phyloP scores from a whole-genome alignment of 192 early-diverging fungal species.

The Dissophora globulifera region DNA sequence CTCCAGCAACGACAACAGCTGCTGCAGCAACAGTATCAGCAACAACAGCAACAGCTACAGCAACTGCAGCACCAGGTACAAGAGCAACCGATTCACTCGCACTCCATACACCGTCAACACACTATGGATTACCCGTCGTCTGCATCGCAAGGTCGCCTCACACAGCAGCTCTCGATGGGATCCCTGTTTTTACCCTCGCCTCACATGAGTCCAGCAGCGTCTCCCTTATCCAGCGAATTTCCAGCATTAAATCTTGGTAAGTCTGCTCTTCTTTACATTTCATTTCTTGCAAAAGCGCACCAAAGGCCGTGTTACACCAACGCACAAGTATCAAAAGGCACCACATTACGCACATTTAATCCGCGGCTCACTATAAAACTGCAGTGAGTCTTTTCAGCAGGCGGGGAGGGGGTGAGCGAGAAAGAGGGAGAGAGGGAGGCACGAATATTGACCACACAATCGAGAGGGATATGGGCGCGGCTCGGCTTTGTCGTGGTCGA shows the following conservation, averaged over 20 bases:
- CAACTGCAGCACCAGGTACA: neutral
- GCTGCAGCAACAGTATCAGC: neutral
- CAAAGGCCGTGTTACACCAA: no score
- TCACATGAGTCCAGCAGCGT: conserved; percentile 22
- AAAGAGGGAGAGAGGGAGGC: no score
- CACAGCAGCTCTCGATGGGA: neutral
- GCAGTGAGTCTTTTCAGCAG: no score
- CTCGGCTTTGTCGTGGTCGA: no score
- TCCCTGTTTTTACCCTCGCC: conserved; percentile 34
- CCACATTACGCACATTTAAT: no score
- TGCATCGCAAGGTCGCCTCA: neutral
- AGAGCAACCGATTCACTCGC: neutral
- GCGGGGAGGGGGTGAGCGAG: no score
- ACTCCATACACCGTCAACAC: neutral
- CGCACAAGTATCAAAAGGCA: no score
- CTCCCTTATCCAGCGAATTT: conserved; percentile 36
- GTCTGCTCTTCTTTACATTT: neutral
- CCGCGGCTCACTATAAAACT: no score
- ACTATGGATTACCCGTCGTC: neutral
- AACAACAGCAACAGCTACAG: neutral
- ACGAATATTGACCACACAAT: no score
- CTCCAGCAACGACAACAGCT: conserved; percentile 6
- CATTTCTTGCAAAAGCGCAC: no score
- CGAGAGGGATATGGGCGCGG: no score
- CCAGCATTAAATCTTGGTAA: conserved; percentile 39